Base-by-base conservation (phyloP, 1,284 basidiomycete genomes). In the Pascua sp. region DNA sequence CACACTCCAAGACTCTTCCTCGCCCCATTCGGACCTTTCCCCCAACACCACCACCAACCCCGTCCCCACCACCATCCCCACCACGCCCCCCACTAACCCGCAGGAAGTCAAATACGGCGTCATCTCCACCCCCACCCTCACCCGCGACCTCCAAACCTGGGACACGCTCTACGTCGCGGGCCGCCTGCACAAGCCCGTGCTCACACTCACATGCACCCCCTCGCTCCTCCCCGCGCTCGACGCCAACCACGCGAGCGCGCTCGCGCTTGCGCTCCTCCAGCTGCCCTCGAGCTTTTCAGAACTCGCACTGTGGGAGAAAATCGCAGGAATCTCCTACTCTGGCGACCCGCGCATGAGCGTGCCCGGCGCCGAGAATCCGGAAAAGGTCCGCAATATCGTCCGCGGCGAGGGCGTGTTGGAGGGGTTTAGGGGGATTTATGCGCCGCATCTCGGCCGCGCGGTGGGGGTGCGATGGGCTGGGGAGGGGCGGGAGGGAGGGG, bases 81-180 rank as follows among this genome's bases (percentile, higher is more conserved):
- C n/a, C n/a, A n/a, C n/a, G n/a, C n/a, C n/a, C n/a, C n/a, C n/a
- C n/a, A 24, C 51, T 53, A 13, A 53, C 51, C 24, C 38, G 12
- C 69, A 96, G 89, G 86, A 84, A 51, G 89, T 98, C 78, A 99
- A 99, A 79, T 99, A 99, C 74, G 95, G 95, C n/a, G 87, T 98
- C 32, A 93, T 95, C 39, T 91, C 90, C 0, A 84, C 96, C 9
- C 90, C 95, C 66, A 87, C 87, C 56, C 83, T 99, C 37, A 91
- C 89, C 66, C 83, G 85, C 1, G 96, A 99, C 73, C 80, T 98
- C 43, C 81, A 94, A 44, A 89, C 91, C 68, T 99, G 96, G 95
- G 84, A 86, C 46, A 86, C 91, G 16, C 83, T 98, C 9, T 99
- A 99, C 77, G 85, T 97, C 47, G 89, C 91, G 1, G 96, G 95